phyloP scores from a whole-genome alignment of 2,329 filamentous ascomycete genomes.

The Trichocomaceae sp. region DNA sequence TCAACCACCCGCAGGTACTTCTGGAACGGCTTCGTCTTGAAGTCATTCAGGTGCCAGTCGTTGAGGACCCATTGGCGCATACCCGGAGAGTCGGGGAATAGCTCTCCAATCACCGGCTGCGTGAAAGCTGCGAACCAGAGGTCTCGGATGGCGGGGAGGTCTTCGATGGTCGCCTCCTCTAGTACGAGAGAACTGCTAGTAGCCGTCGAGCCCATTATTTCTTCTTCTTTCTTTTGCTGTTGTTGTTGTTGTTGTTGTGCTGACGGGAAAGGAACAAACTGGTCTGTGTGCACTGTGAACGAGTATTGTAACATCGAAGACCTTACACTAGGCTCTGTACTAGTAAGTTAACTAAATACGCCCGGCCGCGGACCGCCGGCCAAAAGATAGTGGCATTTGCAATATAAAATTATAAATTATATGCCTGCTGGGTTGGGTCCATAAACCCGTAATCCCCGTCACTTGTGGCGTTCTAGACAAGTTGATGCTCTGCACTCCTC shows the following conservation, averaged over 20 bases:
- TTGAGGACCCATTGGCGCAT: constrained; percentile 2
- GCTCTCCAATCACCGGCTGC: not conserved
- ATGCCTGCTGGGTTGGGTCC: not conserved
- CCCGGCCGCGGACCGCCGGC: too few relatives aligned
- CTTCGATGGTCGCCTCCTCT: constrained; percentile 14
- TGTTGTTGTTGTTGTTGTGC: not conserved
- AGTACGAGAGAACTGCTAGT: constrained; percentile 12
- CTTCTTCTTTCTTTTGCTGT: not conserved
- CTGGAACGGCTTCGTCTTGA: not conserved
- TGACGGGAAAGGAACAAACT: not conserved
- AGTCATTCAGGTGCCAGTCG: not conserved
- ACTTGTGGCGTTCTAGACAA: not conserved
- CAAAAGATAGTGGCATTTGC: not conserved
- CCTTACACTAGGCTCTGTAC: constrained; percentile 4
- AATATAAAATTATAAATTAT: constrained; percentile 1
- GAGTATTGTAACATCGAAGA: constrained; percentile 5
- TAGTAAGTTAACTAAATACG: constrained; percentile 6
- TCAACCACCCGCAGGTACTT: not conserved
- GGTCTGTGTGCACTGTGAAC: not conserved
- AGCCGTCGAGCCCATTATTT: constrained; percentile 6
- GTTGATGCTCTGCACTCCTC: too few relatives aligned
- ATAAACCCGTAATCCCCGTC: constrained; percentile 1
- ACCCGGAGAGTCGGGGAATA: constrained; percentile 1
- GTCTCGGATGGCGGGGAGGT: constrained; percentile 15
- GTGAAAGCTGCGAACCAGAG: constrained; percentile 2